Evolutionary conservation across 805 yeast species (phyloP).

Genomic region (Yarrowia sp.): DNA sequence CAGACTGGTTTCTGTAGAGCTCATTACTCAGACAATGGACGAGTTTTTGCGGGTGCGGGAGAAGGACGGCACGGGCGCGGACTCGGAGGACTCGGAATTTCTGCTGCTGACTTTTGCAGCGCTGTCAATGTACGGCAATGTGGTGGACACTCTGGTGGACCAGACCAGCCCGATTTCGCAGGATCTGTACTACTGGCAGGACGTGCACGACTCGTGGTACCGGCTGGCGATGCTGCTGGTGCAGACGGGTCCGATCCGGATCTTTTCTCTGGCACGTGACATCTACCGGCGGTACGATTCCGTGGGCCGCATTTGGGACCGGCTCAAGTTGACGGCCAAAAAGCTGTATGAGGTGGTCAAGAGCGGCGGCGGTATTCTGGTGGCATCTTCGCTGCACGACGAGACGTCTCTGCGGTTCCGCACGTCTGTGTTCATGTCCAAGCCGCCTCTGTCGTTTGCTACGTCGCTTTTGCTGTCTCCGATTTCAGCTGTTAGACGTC

Average conservation of each 20-base stretch:
- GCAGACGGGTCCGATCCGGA: constrained; percentile 49
- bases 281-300: constrained; percentile 15
- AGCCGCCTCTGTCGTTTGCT: constrained; percentile 33
- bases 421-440: constrained; percentile 13
- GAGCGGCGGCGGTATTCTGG: neutral
- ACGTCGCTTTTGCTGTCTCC: constrained; percentile 20
- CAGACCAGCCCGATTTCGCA: constrained; percentile 55
- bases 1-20: constrained; percentile 14
- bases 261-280: constrained; percentile 7
- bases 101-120: constrained; percentile 47
- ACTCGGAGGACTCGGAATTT: constrained; percentile 5
- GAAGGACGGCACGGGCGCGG: neutral
- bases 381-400: constrained; percentile 20
- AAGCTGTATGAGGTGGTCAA: constrained; percentile 20
- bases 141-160: constrained; percentile 51
- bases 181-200: constrained; percentile 59
- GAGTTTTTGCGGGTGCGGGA: constrained; percentile 16
- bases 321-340: constrained; percentile 16
- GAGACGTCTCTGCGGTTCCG: constrained; percentile 13
- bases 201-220: constrained; percentile 49
- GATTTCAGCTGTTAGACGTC: constrained; percentile 14
- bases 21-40: constrained; percentile 10
- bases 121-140: constrained; percentile 50
- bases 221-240: constrained; percentile 52
- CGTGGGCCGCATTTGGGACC: constrained; percentile 25